Base-by-base conservation (phyloP, 495 filamentous ascomycete genomes). In the Penicillium argentinense region DNA sequence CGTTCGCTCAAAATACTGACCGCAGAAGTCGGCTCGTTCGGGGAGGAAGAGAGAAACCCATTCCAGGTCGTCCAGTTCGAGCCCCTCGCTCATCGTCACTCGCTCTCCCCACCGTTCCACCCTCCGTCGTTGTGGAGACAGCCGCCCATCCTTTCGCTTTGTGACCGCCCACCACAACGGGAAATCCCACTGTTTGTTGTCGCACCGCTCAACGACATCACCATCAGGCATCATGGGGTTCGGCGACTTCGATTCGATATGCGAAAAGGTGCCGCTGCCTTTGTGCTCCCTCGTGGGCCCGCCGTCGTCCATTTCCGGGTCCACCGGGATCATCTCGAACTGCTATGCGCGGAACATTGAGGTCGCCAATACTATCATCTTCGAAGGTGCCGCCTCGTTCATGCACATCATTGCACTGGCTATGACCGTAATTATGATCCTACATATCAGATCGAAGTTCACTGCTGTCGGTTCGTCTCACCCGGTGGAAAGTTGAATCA, bases 281-380 rank as follows among this genome's bases (percentile, higher is more conserved):
- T 66, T 97, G 59, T 99, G 93, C 69, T 78, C 89, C 23, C 77
- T 95, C 30, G 81, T 99, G 47, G 93, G 88, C 56, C 69, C 83
- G 56, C 69, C 75, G 7, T 80, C 72, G 19, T 50, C 77, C 30
- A 82, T 91, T 55, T 76, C 84, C 36, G 83, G 82, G 55, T 72
- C 75, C 47, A 76, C 82, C 22, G 91, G 91, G 42, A 91, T 96
- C 53, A 86, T 95, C 61, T 80, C 93, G 41, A 81, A 82, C 61
- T 99, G 93, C 74, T 97, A 91, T 73, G 88, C 93, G 52, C 85
- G 93, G 37, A 95, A 91, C 61, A 89, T 99, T 63, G 91, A 96
- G 64, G 67, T 97, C 54, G 93, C 93, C 49, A 99, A 99, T 67
- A 97, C 93, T 8, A 88, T 97, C 68, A 97, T 99, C 56, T 99